Conservation (phyloP, 768 basidiomycete genomes). For the Suillus occidentalis region DNA sequence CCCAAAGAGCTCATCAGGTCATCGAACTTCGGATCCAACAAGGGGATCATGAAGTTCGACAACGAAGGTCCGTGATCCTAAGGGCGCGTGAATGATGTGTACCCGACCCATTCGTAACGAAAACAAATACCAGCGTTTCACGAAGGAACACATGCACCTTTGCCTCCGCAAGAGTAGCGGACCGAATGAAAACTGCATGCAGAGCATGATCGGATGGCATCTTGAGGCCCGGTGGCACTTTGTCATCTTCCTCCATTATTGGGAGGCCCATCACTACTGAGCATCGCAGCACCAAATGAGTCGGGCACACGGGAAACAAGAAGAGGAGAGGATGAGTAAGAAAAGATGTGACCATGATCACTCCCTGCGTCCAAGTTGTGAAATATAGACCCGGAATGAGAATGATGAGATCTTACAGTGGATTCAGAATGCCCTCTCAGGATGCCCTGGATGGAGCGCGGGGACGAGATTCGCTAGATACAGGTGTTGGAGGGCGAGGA, state of each 20-base stretch:
- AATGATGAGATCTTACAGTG: slow-evolving; percentile 71
- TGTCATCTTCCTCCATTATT: slow-evolving; percentile 64
- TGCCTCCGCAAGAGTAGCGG: too few relatives aligned
- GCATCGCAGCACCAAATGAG: slow-evolving; percentile 45
- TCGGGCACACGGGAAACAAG: slow-evolving; percentile 79
- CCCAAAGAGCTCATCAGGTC: slow-evolving; percentile 82
- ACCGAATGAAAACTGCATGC: slow-evolving; percentile 85
- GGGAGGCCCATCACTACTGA: slow-evolving; percentile 52
- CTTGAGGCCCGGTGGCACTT: slow-evolving; percentile 67
- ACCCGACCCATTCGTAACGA: neutral
- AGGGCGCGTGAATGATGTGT: neutral
- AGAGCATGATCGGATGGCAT: slow-evolving; percentile 88
- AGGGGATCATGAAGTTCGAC: slow-evolving; percentile 64
- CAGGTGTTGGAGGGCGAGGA: slow-evolving; percentile 62
- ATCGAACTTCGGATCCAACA: slow-evolving; percentile 78
- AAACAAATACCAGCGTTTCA: slow-evolving; percentile 57
- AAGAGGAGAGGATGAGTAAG: slow-evolving; percentile 58
- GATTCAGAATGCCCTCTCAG: slow-evolving; percentile 65
- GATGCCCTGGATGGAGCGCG: slow-evolving; percentile 42
- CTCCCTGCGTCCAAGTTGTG: slow-evolving; percentile 71
- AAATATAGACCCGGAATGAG: slow-evolving; percentile 73
- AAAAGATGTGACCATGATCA: slow-evolving; percentile 53
- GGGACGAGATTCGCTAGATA: slow-evolving; percentile 43
- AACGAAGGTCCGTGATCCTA: slow-evolving; percentile 74
- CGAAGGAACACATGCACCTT: too few relatives aligned